Base-by-base conservation (phyloP, 768 basidiomycete species). In the Lentinula detonsa region DNA sequence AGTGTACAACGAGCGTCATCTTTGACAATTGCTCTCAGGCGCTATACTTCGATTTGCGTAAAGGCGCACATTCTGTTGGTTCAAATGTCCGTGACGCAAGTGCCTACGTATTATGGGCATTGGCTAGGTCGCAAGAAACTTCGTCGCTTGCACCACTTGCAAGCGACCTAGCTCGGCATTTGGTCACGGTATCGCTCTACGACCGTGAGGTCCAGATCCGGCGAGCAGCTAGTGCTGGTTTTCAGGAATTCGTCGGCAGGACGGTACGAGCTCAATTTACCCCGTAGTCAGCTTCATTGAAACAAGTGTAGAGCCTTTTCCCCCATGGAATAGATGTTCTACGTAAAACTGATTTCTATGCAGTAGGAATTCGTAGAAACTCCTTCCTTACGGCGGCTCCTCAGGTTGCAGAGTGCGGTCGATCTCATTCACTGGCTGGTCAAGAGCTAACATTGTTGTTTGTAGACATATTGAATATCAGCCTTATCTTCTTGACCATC, bases 131-230 rank as follows among this genome's bases (percentile, higher is more conserved):
- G 3, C 86, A 91, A 62, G 80, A 87, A 58, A 72, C 81, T 37
- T 69, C 81, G 5, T 74, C 81, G 34, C 76, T 95, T 58, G 71
- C 74, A 46, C 86, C 85, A 0, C 83, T 88, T 70, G 83, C 90
- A 5, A 71, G 75, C 3, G 74, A 77, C 50, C 81, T 98, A 21
- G 90, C 95, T 5, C 82, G 78, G 48, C 75, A 76, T 35, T 81
- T 98, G 62, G 85, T 87, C n/a, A 82, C 84, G 23, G 90, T 93
- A 28, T 85, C 96, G 1, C 75, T 93, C 34, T 95, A 86, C 70
- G 97, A 99, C 76, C 84, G 97, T 35, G 97, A 99, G 72, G 86
- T 98, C 33, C 92, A 93, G 63, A 94, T 99, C 59, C 83, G 97
- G 28, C 78, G 97, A 65, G 96, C 97, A 13, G 95, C 95, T 11